Evolutionary conservation across 192 early-diverging fungal genomes (phyloP), one percentile per base, ranked within the genome.

Genomic region (Umbelopsis isabellina): DNA sequence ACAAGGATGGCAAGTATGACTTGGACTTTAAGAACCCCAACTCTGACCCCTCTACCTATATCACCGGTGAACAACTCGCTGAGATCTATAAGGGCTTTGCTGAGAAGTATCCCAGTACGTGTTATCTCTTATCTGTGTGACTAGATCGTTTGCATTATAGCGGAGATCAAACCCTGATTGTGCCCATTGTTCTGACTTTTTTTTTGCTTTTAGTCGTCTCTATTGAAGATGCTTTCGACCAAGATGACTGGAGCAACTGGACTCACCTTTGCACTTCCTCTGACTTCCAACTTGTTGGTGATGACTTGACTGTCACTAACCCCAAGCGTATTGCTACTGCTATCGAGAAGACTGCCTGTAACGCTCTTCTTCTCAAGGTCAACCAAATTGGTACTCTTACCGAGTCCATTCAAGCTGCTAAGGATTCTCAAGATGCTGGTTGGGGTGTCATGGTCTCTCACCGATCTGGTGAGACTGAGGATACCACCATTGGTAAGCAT

Each of bases 401-500:
- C 76, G 97, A 99, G 86, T 93, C 91, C 51, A 99, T 99, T 84
- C 86, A 91, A 79, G 91, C 91, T 49, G 88, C 91, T 52, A 80
- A 84, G 69, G 77, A 86, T 65, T 88, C 95, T 68, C 93, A 94
- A 72, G 71, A 78, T 50, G 94, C 90, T 71, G 96, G 96, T 68
- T 99, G 97, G 97, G 97, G 97, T 75, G 95, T 98, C 82, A 99
- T 99, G 97, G 95, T 97, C 70, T 97, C 95, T 73, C 97, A 99
- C 89, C 93, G 97, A 74, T 98, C 96, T 21, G 97, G 96, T 69
- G 96, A 99, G 85, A 98, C 96, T 72, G 97, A 99, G 85, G 97
- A 97, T 87, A 92, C 90, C 71, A 83, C 81, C 68, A 61, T 61
- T 61, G 55, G 55, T 61, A 61, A 61, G 55, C 37, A 33, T 12